A percentile compares a stretch with the other conserved stretches of the same genome.
Evolutionary conservation across 1,284 basidiomycete species (phyloP).

Genomic region (Porogramme epimiltina): DNA sequence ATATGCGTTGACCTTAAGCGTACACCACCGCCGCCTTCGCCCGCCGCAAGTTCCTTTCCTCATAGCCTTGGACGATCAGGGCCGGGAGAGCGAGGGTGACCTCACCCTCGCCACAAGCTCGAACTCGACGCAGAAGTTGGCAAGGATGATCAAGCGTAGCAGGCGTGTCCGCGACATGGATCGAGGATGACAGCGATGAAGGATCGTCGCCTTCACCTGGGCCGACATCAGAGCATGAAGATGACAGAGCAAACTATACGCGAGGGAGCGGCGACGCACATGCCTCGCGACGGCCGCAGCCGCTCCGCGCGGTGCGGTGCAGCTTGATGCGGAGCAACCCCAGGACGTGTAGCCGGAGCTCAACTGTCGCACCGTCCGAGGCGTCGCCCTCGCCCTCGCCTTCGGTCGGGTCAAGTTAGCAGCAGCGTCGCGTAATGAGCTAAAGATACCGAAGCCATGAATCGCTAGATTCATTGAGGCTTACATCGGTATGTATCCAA

Average conservation of each 20-base stretch:
- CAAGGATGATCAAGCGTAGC: conserved; percentile 97
- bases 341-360: conserved; percentile 56
- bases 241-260: too few relatives aligned
- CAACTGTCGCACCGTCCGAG: conserved; percentile 58
- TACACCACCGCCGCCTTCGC: conserved; percentile 82
- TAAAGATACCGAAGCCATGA: conserved; percentile 46
- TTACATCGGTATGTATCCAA: conserved; percentile 58
- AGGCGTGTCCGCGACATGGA: too few relatives aligned
- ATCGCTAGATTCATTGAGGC: conserved; percentile 61
- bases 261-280: too few relatives aligned
- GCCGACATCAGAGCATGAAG: too few relatives aligned
- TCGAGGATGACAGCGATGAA: too few relatives aligned
- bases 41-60: conserved; percentile 88
- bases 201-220: too few relatives aligned
- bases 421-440: conserved; percentile 42
- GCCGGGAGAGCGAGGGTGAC: conserved; percentile 94
- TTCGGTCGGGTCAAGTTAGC: not conserved
- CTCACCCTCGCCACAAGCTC: conserved; percentile 83
- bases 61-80: conserved; percentile 94
- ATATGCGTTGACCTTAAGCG: conserved; percentile 67
- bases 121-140: conserved; percentile 95
- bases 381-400: conserved; percentile 26
- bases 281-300: too few relatives aligned
- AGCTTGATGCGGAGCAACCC: conserved; percentile 22
- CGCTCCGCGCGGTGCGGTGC: conserved; percentile 13